Percentiles rank a stretch among this genome's conserved stretches.
These are phyloP conservation scores for Ceratobasidium sp. DNA, from an alignment of 1,284 basidiomycete species.

Conservation along the genomic window DNA sequence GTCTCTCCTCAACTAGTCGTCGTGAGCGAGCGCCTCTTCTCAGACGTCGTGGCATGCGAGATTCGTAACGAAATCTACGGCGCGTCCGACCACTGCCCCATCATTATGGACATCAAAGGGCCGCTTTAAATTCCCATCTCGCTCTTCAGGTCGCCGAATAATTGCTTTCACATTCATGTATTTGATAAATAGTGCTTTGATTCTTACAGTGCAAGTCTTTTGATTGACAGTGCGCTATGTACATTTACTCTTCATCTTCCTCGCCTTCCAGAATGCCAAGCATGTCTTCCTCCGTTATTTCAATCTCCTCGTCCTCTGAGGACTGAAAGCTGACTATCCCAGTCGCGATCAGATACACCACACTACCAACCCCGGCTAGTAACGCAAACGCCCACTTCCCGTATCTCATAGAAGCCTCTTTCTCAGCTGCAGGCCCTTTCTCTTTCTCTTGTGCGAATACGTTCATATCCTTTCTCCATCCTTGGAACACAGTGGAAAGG, in stretches of 20 bases:
- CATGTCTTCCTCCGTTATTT: slow-evolving; percentile 3
- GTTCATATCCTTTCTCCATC: slow-evolving; percentile 27
- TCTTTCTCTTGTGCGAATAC: slow-evolving; percentile 35
- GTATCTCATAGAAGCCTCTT: slow-evolving; percentile 21
- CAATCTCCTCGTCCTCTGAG: slow-evolving; percentile 13
- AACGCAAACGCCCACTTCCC: slow-evolving; percentile 34
- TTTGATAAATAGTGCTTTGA: neutral
- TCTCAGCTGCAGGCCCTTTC: slow-evolving; percentile 17
- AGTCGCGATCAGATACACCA: slow-evolving; percentile 29
- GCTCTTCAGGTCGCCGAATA: neutral
- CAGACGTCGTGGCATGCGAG: slow-evolving; percentile 79
- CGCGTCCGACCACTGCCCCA: slow-evolving; percentile 85
- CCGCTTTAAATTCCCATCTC: slow-evolving; percentile 28
- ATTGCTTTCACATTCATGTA: neutral
- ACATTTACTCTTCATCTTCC: slow-evolving; percentile 5
- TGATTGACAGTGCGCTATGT: neutral
- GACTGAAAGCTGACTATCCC: slow-evolving; percentile 29
- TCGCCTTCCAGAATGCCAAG: slow-evolving; percentile 7
- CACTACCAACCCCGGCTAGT: slow-evolving; percentile 31
- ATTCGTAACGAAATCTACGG: slow-evolving; percentile 88
- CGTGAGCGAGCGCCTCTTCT: slow-evolving; percentile 73
- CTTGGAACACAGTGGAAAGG: slow-evolving; percentile 18
- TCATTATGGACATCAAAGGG: slow-evolving; percentile 74
- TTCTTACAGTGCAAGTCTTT: neutral
- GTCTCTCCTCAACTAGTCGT: slow-evolving; percentile 66